A percentile compares a stretch with the other conserved stretches of the same genome.
These are phyloP conservation scores for Cladophialophora psammophila DNA, from an alignment of 2,329 filamentous ascomycete genomes.

Conservation along the genomic window DNA sequence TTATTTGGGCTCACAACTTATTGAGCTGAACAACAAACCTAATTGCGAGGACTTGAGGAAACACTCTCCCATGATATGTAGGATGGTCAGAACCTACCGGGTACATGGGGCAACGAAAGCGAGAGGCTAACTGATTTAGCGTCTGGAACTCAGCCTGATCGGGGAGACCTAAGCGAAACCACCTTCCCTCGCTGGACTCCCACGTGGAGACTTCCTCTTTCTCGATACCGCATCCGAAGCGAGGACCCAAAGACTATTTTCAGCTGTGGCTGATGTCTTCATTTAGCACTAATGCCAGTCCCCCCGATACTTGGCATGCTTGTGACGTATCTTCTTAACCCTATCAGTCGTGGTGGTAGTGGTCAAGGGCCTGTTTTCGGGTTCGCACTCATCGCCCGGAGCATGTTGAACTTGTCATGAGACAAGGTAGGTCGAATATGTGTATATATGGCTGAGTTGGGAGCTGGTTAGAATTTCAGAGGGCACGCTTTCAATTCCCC, in stretches of 20 bases:
- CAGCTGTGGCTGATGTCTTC: background rate
- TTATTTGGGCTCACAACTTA: too few species aligned
- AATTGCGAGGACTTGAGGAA: too few species aligned
- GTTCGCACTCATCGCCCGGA: background rate
- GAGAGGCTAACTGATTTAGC: background rate
- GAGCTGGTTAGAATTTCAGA: background rate
- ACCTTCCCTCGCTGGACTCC: background rate
- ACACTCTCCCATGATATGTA: too few species aligned
- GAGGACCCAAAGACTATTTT: background rate
- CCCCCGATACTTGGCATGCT: background rate
- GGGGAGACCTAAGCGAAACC: background rate
- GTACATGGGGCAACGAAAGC: background rate
- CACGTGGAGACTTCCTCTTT: background rate
- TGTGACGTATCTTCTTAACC: background rate
- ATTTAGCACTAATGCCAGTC: background rate
- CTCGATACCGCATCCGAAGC: conserved; percentile 1
- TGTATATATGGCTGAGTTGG: background rate
- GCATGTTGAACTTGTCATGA: background rate
- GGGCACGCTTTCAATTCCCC: background rate
- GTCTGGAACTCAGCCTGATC: background rate
- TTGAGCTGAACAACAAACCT: too few species aligned
- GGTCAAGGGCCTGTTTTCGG: background rate
- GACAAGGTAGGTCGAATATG: background rate
- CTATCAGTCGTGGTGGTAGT: background rate
- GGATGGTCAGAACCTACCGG: background rate